Evolutionary conservation across 768 basidiomycete species (phyloP), one percentile per base, ranked within the genome.

Genomic region (Hemileccinum impolitum): DNA sequence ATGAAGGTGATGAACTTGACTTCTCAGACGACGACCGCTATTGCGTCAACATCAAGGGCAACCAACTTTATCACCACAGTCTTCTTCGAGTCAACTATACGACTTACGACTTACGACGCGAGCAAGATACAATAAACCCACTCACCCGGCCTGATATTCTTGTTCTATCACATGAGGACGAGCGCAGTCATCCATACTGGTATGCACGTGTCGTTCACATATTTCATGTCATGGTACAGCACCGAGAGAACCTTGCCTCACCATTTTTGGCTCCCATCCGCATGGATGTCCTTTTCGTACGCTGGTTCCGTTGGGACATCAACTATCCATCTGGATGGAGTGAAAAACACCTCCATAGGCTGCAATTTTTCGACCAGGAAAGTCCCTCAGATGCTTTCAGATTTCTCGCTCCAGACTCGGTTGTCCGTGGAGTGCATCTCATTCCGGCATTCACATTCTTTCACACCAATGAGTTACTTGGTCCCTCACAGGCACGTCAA

Each of bases 121-220:
- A 23, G 6, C 23, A 23, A 23, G 23, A 23, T 23, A 23, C 6
- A 23, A 23, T 23, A 3, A 23, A 23, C 6, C 23, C 23, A 3
- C 23, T 23, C 6, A 23, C 23, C 3, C 6, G 23, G 6, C 3
- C 23, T 23, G 23, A 23, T 23, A 23, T 23, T 23, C n/a, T n/a
- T n/a, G n/a, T n/a, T n/a, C n/a, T n/a, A n/a, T n/a, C n/a, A n/a
- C n/a, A n/a, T n/a, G n/a, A n/a, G n/a, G n/a, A n/a, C n/a, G n/a
- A n/a, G n/a, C n/a, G n/a, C n/a, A n/a, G 6, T 23, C 3, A 76
- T 31, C 72, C 68, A 0, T 75, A 66, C 42, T 72, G 68, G 70
- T 75, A 76, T 57, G 59, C 41, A 0, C 39, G 41, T 0, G 46
- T 64, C 3, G 34, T 64, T 6, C 37, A 54, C 1, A 47, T 66